Conservation (phyloP, 2,329 filamentous ascomycete genomes). For the Thielaviopsis euricoi region DNA sequence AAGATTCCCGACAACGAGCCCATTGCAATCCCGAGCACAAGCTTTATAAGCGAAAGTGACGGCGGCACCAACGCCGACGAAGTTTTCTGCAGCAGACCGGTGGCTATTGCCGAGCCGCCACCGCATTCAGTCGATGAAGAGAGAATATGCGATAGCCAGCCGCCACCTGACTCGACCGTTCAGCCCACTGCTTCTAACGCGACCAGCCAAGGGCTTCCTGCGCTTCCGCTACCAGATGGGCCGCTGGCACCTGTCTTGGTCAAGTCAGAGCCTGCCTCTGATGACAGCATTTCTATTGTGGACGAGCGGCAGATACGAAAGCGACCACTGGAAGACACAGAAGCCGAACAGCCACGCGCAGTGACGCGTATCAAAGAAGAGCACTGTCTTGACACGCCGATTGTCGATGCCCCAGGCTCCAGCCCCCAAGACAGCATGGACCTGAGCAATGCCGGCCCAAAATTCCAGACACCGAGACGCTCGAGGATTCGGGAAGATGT, state of each 20-base stretch:
- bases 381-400: background rate
- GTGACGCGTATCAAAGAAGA: slow-evolving; percentile 8
- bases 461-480: slow-evolving; percentile 1
- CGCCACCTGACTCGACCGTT: background rate
- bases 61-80: background rate
- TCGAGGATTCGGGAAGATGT: background rate
- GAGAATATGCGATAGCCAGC: slow-evolving; percentile 8
- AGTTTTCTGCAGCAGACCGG: background rate
- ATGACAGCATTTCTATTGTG: slow-evolving; percentile 1
- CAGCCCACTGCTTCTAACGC: background rate
- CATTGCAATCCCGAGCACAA: slow-evolving; percentile 4
- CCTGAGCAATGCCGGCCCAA: background rate
- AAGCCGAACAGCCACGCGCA: background rate
- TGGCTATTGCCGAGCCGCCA: background rate
- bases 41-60: background rate
- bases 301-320: slow-evolving; percentile 6
- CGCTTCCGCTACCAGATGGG: background rate
- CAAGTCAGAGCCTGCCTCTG: slow-evolving; percentile 28
- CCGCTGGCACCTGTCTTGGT: slow-evolving; percentile 15
- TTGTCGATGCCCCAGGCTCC: background rate
- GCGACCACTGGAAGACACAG: background rate
- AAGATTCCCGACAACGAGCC: slow-evolving; percentile 1
- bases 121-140: slow-evolving; percentile 1
- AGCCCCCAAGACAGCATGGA: slow-evolving; percentile 7
- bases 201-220: background rate